Evolutionary conservation across 495 filamentous ascomycete species (phyloP).

Genomic region (Endocarpon pusillum): DNA sequence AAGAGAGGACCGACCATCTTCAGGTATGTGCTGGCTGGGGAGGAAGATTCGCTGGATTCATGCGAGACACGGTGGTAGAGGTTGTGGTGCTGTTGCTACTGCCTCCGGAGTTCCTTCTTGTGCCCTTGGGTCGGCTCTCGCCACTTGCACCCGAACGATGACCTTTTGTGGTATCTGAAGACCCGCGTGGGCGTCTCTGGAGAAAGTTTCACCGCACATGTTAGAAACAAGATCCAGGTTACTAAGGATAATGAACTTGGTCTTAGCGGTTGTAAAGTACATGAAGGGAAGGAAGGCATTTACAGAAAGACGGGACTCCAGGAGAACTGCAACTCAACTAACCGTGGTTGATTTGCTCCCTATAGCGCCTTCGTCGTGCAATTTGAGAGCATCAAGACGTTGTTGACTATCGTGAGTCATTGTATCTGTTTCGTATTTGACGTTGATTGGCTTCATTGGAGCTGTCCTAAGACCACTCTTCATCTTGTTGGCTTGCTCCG

Average conservation of each 20-base stretch:
- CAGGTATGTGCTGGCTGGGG: too few relatives aligned
- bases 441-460: slow-evolving; percentile 16
- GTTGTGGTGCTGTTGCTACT: slow-evolving; percentile 17
- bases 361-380: slow-evolving; percentile 51
- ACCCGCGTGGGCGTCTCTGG: slow-evolving; percentile 33
- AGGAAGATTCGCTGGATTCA: slow-evolving; percentile 32
- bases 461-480: slow-evolving; percentile 33
- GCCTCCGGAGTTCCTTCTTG: slow-evolving; percentile 24
- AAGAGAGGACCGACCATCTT: too few relatives aligned
- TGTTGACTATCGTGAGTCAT: slow-evolving; percentile 69
- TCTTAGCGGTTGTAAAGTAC: slow-evolving; percentile 29
- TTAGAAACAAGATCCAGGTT: slow-evolving; percentile 35
- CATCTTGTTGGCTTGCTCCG: slow-evolving; percentile 54
- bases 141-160: slow-evolving; percentile 31
- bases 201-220: slow-evolving; percentile 22
- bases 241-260: slow-evolving; percentile 13
- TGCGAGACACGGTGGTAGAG: slow-evolving; percentile 27
- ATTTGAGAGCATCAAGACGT: slow-evolving; percentile 63
- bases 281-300: slow-evolving; percentile 9
- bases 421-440: slow-evolving; percentile 52
- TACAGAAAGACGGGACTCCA: slow-evolving; percentile 9
- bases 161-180: slow-evolving; percentile 23
- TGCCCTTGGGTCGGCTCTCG: slow-evolving; percentile 22
- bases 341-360: slow-evolving; percentile 27
- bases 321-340: slow-evolving; percentile 18